phyloP scores from a whole-genome alignment of 1,139 yeast genomes.

The Yamadazyma triangularis region DNA sequence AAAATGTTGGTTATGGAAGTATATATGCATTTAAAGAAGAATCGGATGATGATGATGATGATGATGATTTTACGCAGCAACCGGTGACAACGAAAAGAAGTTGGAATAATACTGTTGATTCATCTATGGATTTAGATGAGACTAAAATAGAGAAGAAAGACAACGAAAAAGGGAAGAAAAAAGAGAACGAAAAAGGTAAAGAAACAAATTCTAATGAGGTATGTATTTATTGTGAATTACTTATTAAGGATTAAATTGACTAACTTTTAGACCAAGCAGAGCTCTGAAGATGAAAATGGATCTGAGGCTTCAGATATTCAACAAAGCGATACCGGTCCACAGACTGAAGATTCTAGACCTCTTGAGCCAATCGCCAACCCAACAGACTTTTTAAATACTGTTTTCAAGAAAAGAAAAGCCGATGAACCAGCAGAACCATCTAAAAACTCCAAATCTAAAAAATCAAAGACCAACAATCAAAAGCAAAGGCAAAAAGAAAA shows the following conservation, averaged over 20 bases:
- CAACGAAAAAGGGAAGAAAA: neutral
- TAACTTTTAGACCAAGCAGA: no score
- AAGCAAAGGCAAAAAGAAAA: conserved; percentile 1
- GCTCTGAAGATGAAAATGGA: neutral
- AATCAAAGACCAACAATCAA: neutral
- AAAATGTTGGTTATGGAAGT: conserved; percentile 47
- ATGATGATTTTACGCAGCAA: conserved; percentile 12
- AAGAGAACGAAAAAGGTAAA: conserved; percentile 1
- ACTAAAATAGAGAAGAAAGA: conserved; percentile 1
- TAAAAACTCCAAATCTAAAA: neutral
- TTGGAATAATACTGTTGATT: conserved; percentile 17
- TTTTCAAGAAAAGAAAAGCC: conserved; percentile 4
- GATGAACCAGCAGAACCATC: neutral
- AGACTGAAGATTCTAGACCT: neutral
- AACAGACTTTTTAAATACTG: conserved; percentile 4
- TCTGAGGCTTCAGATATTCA: neutral
- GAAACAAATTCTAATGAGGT: no score
- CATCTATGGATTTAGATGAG: conserved; percentile 3
- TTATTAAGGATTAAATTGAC: no score
- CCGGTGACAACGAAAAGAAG: conserved; percentile 18
- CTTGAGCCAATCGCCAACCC: conserved; percentile 1
- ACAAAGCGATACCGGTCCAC: no score
- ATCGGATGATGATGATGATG: conserved; percentile 11
- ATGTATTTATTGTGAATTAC: no score
- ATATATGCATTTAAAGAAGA: conserved; percentile 23